A percentile compares a stretch with the other conserved stretches of the same genome.
These are phyloP conservation scores for Clitopilus passeckerianus DNA, from an alignment of 768 basidiomycete species.

Conservation along the genomic window DNA sequence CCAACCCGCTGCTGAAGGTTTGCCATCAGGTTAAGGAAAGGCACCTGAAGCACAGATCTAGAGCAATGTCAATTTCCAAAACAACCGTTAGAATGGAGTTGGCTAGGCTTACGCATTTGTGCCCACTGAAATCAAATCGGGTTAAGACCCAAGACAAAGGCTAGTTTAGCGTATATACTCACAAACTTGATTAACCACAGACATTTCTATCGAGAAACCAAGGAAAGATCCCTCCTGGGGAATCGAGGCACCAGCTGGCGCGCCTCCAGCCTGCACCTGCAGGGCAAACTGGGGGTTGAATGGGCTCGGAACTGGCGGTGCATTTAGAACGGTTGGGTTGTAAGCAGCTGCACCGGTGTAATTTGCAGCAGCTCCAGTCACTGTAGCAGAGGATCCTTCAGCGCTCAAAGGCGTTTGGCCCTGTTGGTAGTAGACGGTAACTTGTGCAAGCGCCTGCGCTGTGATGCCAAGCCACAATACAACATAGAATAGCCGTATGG, in stretches of 20 bases:
- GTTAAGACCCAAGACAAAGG: background rate
- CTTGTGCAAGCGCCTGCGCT: slow-evolving; percentile 11
- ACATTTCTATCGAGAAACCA: slow-evolving; percentile 63
- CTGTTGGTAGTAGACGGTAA: slow-evolving; percentile 31
- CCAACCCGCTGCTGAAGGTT: slow-evolving; percentile 67
- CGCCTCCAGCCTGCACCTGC: slow-evolving; percentile 31
- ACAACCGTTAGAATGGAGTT: background rate
- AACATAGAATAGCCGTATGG: background rate
- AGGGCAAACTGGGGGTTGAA: slow-evolving; percentile 39
- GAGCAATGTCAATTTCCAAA: background rate
- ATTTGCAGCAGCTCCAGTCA: slow-evolving; percentile 28
- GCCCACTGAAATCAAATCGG: background rate
- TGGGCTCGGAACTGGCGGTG: slow-evolving; percentile 48
- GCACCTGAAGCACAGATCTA: slow-evolving; percentile 39
- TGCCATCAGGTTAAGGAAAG: slow-evolving; percentile 77
- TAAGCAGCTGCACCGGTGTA: slow-evolving; percentile 51
- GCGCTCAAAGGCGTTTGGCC: slow-evolving; percentile 21
- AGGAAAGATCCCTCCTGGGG: slow-evolving; percentile 34
- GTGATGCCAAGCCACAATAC: background rate
- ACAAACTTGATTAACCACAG: slow-evolving; percentile 54
- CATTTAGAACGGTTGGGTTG: slow-evolving; percentile 40
- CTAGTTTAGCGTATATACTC: slow-evolving; percentile 16
- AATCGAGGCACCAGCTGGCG: slow-evolving; percentile 26
- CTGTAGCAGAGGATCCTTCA: slow-evolving; percentile 23
- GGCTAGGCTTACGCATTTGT: background rate